These are phyloP conservation scores for Pichia membranifaciens DNA, from an alignment of 805 yeast genomes.

Conservation along the genomic window DNA sequence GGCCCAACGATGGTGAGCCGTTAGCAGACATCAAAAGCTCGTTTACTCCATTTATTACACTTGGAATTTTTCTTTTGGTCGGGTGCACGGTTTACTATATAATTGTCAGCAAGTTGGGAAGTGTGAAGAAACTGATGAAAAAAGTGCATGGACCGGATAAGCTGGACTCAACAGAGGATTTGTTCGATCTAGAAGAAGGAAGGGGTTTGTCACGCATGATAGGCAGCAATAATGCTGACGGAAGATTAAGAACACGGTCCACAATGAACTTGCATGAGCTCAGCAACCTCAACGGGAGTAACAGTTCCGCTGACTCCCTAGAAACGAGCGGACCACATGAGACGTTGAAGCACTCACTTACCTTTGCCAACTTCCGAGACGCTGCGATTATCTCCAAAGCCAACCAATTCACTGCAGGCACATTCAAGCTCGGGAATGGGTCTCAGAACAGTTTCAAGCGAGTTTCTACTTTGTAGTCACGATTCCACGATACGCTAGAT, in stretches of 20 bases:
- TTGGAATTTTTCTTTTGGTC: constrained; percentile 3
- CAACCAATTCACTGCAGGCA: background rate
- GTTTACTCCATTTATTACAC: constrained; percentile 5
- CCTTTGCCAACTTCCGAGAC: constrained; percentile 12
- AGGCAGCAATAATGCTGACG: constrained; percentile 12
- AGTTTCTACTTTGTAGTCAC: background rate
- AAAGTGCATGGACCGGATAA: constrained; percentile 4
- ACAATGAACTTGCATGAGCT: constrained; percentile 25
- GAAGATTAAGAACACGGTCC: constrained; percentile 28
- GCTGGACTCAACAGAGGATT: constrained; percentile 5
- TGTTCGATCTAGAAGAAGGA: constrained; percentile 14
- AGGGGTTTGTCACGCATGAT: constrained; percentile 9
- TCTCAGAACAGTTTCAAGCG: constrained; percentile 10
- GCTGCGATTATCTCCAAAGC: background rate
- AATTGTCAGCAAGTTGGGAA: constrained; percentile 12
- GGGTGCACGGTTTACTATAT: constrained; percentile 1
- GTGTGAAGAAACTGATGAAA: constrained; percentile 9
- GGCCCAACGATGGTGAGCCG: constrained; percentile 34
- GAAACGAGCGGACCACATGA: background rate
- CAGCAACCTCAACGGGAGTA: background rate
- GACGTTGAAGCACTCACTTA: constrained; percentile 10
- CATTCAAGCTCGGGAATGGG: constrained; percentile 7
- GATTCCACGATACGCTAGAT: no score
- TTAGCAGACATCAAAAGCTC: background rate
- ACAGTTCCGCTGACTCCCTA: background rate